A percentile compares a stretch with the other conserved stretches of the same genome.
Evolutionary conservation across 2,329 filamentous ascomycete genomes (phyloP).

Genomic region (Tolypocladium cylindrosporum): DNA sequence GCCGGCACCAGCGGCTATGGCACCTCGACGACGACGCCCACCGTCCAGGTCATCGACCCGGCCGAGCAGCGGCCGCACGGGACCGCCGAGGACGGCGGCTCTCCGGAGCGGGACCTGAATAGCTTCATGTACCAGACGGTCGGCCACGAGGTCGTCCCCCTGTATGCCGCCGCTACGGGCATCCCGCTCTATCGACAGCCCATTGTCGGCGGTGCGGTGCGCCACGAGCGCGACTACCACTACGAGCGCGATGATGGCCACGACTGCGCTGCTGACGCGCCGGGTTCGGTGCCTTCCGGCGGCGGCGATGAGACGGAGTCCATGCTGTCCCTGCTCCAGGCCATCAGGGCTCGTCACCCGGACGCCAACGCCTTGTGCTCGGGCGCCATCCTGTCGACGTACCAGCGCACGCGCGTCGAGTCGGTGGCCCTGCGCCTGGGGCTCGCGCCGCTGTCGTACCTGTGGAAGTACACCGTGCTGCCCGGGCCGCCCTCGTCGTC

Average conservation of each 20-base stretch:
- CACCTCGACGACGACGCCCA: not conserved
- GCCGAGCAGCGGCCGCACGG: conserved; percentile 2
- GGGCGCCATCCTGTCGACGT: conserved; percentile 88
- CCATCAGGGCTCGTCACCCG: conserved; percentile 60
- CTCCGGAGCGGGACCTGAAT: conserved; percentile 53
- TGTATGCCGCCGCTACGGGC: conserved; percentile 69
- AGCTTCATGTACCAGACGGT: conserved; percentile 99
- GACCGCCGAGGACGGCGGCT: not conserved
- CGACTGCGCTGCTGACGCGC: conserved; percentile 3
- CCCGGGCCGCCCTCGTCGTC: conserved; percentile 29
- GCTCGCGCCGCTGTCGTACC: conserved; percentile 70
- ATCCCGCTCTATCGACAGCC: conserved; percentile 75
- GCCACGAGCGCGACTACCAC: conserved; percentile 63
- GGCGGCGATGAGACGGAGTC: conserved; percentile 78
- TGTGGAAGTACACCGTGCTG: conserved; percentile 84
- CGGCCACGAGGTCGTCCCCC: conserved; percentile 74
- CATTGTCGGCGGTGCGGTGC: conserved; percentile 62
- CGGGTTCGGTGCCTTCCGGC: conserved; percentile 8
- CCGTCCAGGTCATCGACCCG: conserved; percentile 9
- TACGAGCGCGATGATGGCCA: conserved; percentile 4
- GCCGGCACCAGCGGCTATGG: not conserved
- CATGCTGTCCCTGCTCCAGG: conserved; percentile 62
- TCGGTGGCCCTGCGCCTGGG: conserved; percentile 79
- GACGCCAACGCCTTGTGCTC: conserved; percentile 79
- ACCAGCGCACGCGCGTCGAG: conserved; percentile 93